Evolutionary conservation across 176 grass and related monocot genomes (phyloP).

Genomic region (Oryza meyeriana): DNA sequence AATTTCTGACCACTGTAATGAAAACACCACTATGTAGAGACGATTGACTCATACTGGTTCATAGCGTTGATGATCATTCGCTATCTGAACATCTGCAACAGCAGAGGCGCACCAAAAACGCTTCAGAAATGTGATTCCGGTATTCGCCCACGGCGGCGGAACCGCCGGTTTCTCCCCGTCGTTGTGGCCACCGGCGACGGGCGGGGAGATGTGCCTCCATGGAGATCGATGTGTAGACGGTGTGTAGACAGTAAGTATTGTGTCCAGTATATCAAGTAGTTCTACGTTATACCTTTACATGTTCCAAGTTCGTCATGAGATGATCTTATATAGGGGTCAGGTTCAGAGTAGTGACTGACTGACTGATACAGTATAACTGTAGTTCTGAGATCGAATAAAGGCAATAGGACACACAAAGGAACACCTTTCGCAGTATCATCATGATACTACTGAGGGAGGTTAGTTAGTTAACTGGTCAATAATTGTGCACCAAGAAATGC

Average conservation of each 20-base stretch:
- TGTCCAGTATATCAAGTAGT: background rate
- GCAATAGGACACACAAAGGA: background rate
- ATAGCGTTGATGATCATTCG: background rate
- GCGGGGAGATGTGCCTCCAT: background rate
- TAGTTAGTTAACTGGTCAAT: background rate
- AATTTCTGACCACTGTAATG: too few species aligned
- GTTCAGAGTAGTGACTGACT: too few species aligned
- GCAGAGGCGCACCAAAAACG: constrained; percentile 9
- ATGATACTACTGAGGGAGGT: background rate
- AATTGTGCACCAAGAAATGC: background rate
- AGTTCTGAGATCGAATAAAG: background rate
- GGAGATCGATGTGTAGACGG: background rate
- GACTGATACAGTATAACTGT: background rate
- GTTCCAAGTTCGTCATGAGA: background rate
- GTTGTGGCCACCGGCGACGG: background rate
- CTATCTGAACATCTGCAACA: background rate
- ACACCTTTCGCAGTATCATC: constrained; percentile 37
- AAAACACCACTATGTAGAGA: too few species aligned
- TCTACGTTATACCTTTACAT: background rate
- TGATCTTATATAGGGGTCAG: constrained; percentile 5
- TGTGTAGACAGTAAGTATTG: background rate
- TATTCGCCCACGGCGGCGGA: background rate
- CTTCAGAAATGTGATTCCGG: constrained; percentile 7
- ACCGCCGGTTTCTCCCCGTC: background rate
- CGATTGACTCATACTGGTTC: too few species aligned